phyloP scores from a whole-genome alignment of 2,329 filamentous ascomycete genomes.

The Paecilomyces sp. region DNA sequence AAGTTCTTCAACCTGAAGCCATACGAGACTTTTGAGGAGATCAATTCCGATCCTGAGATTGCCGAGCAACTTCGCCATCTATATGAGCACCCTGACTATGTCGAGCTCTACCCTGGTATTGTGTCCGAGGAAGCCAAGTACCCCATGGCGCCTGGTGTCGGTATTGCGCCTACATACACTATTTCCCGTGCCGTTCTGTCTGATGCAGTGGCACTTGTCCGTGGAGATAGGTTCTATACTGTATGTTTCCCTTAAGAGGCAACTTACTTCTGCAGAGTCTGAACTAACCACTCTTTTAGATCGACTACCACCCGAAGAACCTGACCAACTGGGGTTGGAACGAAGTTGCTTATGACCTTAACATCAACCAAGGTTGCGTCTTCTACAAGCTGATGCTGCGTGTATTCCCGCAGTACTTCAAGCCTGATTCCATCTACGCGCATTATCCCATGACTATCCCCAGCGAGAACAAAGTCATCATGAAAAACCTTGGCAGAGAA shows the following conservation, averaged over 20 bases:
- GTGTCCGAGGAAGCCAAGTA: conserved; percentile 39
- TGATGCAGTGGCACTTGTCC: conserved; percentile 37
- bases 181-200: conserved; percentile 34
- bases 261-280: conserved; percentile 2
- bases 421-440: conserved; percentile 69
- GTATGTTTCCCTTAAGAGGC: conserved; percentile 7
- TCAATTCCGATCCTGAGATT: conserved; percentile 53
- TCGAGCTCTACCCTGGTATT: conserved; percentile 64
- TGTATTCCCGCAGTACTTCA: conserved; percentile 75
- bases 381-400: conserved; percentile 78
- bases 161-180: conserved; percentile 32
- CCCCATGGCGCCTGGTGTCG: conserved; percentile 29
- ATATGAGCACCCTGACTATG: conserved; percentile 57
- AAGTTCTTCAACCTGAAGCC: conserved; percentile 55
- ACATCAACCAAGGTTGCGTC: conserved; percentile 71
- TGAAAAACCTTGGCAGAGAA: conserved; percentile 59
- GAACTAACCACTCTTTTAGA: conserved; percentile 9
- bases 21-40: conserved; percentile 51
- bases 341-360: conserved; percentile 64
- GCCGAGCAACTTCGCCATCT: conserved; percentile 50
- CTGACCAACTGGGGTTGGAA: conserved; percentile 81
- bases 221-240: conserved; percentile 71
- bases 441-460: conserved; percentile 69
- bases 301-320: conserved; percentile 66
- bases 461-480: conserved; percentile 63